Conservation (phyloP, 257 asterid species). For the Plectranthus barbatus region DNA sequence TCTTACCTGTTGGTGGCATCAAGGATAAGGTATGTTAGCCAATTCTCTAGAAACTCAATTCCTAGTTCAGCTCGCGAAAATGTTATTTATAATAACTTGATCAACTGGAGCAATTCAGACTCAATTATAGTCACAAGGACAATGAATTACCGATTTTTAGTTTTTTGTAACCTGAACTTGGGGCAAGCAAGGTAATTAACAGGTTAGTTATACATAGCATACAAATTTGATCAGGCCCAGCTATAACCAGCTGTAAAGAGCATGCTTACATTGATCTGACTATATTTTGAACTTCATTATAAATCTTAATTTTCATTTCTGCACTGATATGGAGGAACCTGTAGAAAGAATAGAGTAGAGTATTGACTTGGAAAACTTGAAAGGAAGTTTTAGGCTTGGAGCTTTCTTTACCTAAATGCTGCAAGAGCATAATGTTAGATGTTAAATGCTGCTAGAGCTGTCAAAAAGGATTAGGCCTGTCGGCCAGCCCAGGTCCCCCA, state of each 20-base stretch:
- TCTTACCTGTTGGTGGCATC: constrained; percentile 98
- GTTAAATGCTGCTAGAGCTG: too few species aligned
- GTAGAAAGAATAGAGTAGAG: background rate
- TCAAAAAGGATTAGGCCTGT: too few species aligned
- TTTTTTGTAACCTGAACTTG: background rate
- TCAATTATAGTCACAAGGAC: background rate
- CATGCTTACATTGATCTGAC: background rate
- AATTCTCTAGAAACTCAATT: background rate
- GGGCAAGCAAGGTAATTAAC: background rate
- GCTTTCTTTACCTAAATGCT: background rate
- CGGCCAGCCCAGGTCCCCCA: too few species aligned
- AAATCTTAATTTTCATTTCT: background rate
- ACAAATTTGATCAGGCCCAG: background rate
- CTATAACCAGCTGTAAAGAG: background rate
- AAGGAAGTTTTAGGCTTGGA: background rate
- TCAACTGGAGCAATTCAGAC: background rate
- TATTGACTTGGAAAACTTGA: background rate
- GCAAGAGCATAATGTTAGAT: background rate
- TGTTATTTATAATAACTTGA: background rate
- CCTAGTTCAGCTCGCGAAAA: constrained; percentile 1
- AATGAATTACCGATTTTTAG: background rate
- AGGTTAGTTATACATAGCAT: background rate
- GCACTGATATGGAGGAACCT: constrained; percentile 2
- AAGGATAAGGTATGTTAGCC: constrained; percentile 81
- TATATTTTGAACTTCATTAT: background rate